These are phyloP conservation scores for Thelonectria blattea DNA, from an alignment of 2,329 filamentous ascomycete genomes.

Conservation along the genomic window DNA sequence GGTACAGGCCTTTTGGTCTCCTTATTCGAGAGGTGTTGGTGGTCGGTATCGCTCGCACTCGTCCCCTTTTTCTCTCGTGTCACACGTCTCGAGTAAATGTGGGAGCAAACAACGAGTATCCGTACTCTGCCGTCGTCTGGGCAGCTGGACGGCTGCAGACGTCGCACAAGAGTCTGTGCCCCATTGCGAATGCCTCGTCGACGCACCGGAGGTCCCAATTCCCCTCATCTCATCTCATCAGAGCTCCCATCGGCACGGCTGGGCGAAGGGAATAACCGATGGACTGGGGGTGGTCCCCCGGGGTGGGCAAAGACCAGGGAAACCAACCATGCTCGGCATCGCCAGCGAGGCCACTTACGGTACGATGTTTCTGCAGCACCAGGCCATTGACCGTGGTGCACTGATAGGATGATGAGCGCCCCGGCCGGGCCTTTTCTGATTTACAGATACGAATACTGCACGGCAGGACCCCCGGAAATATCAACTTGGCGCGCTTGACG, in stretches of 20 bases:
- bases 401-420: conserved; percentile 6
- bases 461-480: not conserved
- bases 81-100: conserved; percentile 23
- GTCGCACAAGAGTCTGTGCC: conserved; percentile 21
- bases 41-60: not conserved
- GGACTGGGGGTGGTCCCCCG: conserved; percentile 5
- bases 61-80: conserved; percentile 5
- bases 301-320: conserved; percentile 9
- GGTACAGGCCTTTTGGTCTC: conserved; percentile 8
- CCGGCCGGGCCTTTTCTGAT: conserved; percentile 2
- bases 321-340: conserved; percentile 12
- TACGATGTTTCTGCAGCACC: conserved; percentile 1
- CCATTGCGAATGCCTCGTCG: conserved; percentile 10
- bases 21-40: conserved; percentile 6
- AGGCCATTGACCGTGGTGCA: not conserved
- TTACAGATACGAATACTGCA: not conserved
- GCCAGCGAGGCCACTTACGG: conserved; percentile 2
- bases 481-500: conserved; percentile 11
- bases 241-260: conserved; percentile 20
- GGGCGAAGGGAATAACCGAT: conserved; percentile 26
- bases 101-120: conserved; percentile 14
- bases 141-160: conserved; percentile 11
- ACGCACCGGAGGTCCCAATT: conserved; percentile 15
- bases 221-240: conserved; percentile 19
- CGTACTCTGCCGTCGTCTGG: conserved; percentile 4